Evolutionary conservation across 208 protist species (phyloP), one percentile per base, ranked within the genome.

Genomic region (Crithidia fasciculata): DNA sequence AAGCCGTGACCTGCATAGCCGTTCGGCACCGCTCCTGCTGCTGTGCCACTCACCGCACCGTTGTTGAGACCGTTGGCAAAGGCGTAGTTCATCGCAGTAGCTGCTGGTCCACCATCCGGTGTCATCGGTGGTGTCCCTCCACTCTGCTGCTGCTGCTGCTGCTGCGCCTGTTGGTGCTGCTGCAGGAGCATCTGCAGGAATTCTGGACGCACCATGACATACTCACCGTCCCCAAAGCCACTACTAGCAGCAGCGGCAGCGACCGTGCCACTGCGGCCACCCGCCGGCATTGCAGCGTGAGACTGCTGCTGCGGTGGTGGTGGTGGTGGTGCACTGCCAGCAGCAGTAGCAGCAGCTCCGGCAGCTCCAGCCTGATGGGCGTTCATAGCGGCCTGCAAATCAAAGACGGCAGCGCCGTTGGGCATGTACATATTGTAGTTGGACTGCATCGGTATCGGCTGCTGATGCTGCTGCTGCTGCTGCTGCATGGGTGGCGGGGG

Each of bases 181-280:
- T 84, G 74, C 43, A 83, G 60, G 37, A 74, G 61, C 57, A 72
- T 71, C 60, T 83, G 72, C 18, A 83, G 8, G 41, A 70, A 63
- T 18, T 74, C 61, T 13, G 72, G 66, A 1, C 52, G 60, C 28
- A 74, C 47, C 53, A 83, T 67, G 10, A 75, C 54, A 47, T 72
- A 71, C 47, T 47, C 58, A 15, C 37, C 54, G 16, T 63, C 74
- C 1, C 28, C 28, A 28, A 28, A 28, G 28, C 28, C 28, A 28
- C 28, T 28, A 28, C 28, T 28, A 28, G 28, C 28, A 28, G 28
- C 28, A 28, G 28, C 28, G 1, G 28, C 1, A 28, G 28, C 28
- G 28, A 1, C 28, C 28, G 28, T 28, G 28, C 28, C 28, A 28
- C 28, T 28, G 28, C 28, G 28, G 28, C 28, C 28, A 28, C 28